Evolutionary conservation across 805 yeast genomes (phyloP).

Genomic region (Pichia nanzhaoensis): DNA sequence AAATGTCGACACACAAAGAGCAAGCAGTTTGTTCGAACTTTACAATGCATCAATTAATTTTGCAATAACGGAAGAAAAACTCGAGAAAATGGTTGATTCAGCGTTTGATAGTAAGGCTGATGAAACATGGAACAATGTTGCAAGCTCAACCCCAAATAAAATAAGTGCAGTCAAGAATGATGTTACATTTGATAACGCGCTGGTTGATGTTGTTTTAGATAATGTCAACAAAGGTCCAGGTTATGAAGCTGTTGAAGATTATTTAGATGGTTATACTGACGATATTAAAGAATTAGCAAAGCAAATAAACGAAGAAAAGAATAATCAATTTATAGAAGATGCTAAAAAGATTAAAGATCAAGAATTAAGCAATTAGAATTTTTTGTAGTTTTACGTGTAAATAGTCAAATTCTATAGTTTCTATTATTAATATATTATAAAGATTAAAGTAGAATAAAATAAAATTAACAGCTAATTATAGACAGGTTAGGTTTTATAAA

Average conservation of each 20-base stretch:
- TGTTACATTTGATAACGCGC: conserved; percentile 20
- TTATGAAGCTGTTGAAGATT: conserved; percentile 27
- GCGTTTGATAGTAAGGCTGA: conserved; percentile 42
- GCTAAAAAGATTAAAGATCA: conserved; percentile 18
- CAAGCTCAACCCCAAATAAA: conserved; percentile 17
- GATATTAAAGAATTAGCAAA: conserved; percentile 22
- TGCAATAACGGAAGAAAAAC: conserved; percentile 65
- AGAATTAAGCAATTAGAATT: no score
- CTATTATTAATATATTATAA: no score
- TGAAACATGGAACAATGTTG: conserved; percentile 17
- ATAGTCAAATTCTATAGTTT: no score
- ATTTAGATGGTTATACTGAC: conserved; percentile 24
- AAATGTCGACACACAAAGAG: conserved; percentile 43
- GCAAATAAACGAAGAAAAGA: conserved; percentile 18
- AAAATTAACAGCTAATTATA: no score
- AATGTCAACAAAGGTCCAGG: conserved; percentile 29
- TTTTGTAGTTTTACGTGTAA: no score
- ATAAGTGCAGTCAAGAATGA: conserved; percentile 20
- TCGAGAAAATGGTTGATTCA: conserved; percentile 48
- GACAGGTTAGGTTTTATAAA: no score
- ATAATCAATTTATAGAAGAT: conserved; percentile 17
- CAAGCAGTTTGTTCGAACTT: conserved; percentile 55
- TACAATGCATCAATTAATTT: conserved; percentile 65
- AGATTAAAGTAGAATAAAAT: no score
- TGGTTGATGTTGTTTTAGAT: conserved; percentile 28